Percentiles rank a stretch among this genome's conserved stretches.
These are phyloP conservation scores for Bipolaris bicolor DNA, from an alignment of 2,329 filamentous ascomycete genomes.

Conservation along the genomic window DNA sequence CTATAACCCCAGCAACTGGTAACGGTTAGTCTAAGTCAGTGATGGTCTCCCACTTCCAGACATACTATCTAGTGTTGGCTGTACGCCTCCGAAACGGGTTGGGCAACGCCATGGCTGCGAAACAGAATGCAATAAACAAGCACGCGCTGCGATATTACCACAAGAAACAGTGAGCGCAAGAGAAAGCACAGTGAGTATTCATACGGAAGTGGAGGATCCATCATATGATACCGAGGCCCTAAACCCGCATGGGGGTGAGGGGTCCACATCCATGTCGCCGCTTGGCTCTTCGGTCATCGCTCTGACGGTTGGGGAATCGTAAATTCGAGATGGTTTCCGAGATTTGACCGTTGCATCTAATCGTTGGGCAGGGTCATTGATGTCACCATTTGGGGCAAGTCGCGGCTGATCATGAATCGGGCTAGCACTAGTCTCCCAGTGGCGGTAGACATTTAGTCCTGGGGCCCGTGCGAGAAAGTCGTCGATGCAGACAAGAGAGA, in stretches of 20 bases:
- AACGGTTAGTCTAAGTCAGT: conserved; percentile 17
- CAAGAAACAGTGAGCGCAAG: not conserved
- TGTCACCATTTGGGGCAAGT: conserved; percentile 15
- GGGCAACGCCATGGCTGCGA: conserved; percentile 49
- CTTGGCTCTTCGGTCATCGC: conserved; percentile 12
- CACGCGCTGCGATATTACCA: not conserved
- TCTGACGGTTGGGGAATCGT: not conserved
- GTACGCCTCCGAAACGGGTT: conserved; percentile 53
- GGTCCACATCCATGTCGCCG: conserved; percentile 23
- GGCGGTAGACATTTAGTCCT: conserved; percentile 2
- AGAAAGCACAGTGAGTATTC: conserved; percentile 3
- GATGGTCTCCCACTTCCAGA: conserved; percentile 22
- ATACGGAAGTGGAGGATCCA: conserved; percentile 12
- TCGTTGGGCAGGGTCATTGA: conserved; percentile 15
- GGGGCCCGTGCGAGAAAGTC: conserved; percentile 24
- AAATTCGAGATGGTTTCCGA: not conserved
- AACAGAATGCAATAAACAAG: not conserved
- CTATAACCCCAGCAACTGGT: conserved; percentile 66
- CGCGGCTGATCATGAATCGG: not conserved
- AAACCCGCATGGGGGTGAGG: conserved; percentile 17
- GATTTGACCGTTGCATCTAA: not conserved
- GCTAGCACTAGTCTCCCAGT: not conserved
- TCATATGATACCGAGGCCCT: conserved; percentile 44
- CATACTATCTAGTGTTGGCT: conserved; percentile 53
- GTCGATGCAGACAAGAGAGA: conserved; percentile 12